These are phyloP conservation scores for Cyphellophora europaea DNA, from an alignment of 2,329 filamentous ascomycete species.

Conservation along the genomic window DNA sequence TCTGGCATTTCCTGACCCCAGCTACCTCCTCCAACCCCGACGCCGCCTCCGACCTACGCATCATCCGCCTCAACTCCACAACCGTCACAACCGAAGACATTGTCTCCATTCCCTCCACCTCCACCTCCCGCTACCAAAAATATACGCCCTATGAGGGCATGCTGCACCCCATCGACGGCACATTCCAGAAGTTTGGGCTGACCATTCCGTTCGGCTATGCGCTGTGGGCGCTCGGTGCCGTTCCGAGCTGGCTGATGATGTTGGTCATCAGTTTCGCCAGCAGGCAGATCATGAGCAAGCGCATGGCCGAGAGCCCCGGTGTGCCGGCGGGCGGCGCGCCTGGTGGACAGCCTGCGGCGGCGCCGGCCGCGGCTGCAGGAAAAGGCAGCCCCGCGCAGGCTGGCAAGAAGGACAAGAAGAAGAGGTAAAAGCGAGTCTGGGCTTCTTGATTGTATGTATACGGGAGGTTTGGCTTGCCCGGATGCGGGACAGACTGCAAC, in stretches of 20 bases:
- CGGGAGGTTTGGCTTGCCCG: no score
- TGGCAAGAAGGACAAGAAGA: conserved; percentile 11
- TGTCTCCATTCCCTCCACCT: conserved; percentile 42
- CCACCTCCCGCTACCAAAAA: conserved; percentile 34
- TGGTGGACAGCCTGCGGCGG: conserved; percentile 5
- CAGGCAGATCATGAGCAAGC: conserved; percentile 45
- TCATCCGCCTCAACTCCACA: conserved; percentile 48
- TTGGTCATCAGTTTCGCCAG: conserved; percentile 52
- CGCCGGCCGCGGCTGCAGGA: conserved; percentile 5
- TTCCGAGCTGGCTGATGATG: conserved; percentile 59
- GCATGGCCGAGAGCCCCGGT: conserved; percentile 6
- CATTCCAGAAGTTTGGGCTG: conserved; percentile 43
- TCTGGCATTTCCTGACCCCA: conserved; percentile 51
- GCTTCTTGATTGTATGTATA: no score
- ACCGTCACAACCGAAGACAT: conserved; percentile 48
- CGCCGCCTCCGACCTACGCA: conserved; percentile 43
- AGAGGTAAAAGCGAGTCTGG: no score
- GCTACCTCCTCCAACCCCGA: conserved; percentile 44
- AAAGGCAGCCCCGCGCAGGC: conserved; percentile 9
- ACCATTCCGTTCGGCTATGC: conserved; percentile 46
- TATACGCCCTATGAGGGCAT: conserved; percentile 44
- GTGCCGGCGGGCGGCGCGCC: conserved; percentile 1
- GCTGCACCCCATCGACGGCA: conserved; percentile 54
- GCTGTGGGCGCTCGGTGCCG: conserved; percentile 46
- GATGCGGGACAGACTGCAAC: no score